Base-by-base conservation (phyloP, 495 filamentous ascomycete genomes). In the Opeltia flavorubescens region DNA sequence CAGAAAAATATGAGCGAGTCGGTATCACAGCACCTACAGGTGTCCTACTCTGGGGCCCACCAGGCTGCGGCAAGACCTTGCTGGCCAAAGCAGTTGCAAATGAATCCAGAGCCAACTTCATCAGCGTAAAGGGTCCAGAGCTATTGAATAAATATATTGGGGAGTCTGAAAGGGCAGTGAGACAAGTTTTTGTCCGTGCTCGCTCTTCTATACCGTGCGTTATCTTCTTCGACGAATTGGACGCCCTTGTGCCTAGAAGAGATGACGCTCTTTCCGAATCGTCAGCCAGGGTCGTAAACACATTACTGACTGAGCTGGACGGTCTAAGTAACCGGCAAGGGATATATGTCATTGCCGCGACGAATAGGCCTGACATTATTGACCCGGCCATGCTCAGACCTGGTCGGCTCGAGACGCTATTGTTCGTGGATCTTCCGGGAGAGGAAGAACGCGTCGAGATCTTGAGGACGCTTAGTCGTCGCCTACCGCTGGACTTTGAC, bases 141-240 rank as follows among this genome's bases (percentile, higher is more conserved):
- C 70, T 95, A 2, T 74, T 93, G 34, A 94, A 94, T 66, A 95
- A 95, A 64, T 98, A 85, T 54, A 88, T 98, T 24, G 91, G 91
- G 53, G 91, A 98, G 60, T 89, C 83, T 17, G 91, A 98, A 61
- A 79, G 88, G 15, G 85, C 91, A 0, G 84, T 98, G 3, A 80
- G 91, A 13, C 86, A 94, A 59, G 84, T 95, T 2, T 98, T 98
- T 59, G 76, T 81, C 39, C 81, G 91, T 12, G 91, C 91, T 8
- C 76, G 89, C 23, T 84, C 83, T 0, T 85, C 79, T 6, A 74
- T 91, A 1, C 91, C 91, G 18, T 95, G 89, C 58, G 84, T 98
- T 40, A 80, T 98, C 49, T 96, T 98, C 74, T 96, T 98, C 60
- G 91, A 98, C 63, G 91, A 98, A 61, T 70, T 98, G 27, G 91